phyloP scores from a whole-genome alignment of 2,329 filamentous ascomycete genomes.

The Cercospora beticola region DNA sequence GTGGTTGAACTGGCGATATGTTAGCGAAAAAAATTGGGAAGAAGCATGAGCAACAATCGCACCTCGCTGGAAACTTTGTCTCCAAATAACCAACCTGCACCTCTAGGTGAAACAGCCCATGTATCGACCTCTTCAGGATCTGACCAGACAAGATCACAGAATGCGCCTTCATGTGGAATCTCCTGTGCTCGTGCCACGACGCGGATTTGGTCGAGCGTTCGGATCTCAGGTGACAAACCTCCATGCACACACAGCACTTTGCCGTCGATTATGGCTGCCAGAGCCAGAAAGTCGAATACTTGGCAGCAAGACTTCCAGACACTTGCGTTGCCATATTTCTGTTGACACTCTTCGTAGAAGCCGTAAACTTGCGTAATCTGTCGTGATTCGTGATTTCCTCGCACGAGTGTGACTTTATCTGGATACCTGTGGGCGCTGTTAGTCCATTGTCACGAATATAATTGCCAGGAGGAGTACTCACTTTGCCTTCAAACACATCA shows the following conservation, averaged over 20 bases:
- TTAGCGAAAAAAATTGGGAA: no score
- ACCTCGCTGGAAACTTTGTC: conserved; percentile 70
- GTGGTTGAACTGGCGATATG: conserved; percentile 59
- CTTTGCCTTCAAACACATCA: conserved; percentile 73
- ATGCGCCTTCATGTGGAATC: conserved; percentile 74
- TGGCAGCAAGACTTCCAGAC: conserved; percentile 80
- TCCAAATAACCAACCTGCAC: conserved; percentile 67
- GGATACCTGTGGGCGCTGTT: conserved; percentile 56
- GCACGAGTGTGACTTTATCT: conserved; percentile 69
- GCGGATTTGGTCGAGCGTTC: conserved; percentile 72
- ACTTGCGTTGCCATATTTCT: conserved; percentile 74
- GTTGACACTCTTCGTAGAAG: conserved; percentile 75
- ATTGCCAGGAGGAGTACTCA: conserved; percentile 34
- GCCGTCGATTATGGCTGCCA: conserved; percentile 72
- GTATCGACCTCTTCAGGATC: conserved; percentile 69
- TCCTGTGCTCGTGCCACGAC: conserved; percentile 73
- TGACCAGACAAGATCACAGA: conserved; percentile 75
- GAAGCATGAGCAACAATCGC: no score
- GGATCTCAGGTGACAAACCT: conserved; percentile 69
- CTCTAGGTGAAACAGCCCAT: conserved; percentile 65
- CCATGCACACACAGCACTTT: conserved; percentile 73
- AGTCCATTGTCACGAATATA: neutral
- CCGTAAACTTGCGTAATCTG: conserved; percentile 78
- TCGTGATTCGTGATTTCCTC: conserved; percentile 75
- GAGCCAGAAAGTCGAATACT: conserved; percentile 73